These are phyloP conservation scores for Sungouiozyma ichnusensis DNA, from an alignment of 805 yeast genomes.

Conservation along the genomic window DNA sequence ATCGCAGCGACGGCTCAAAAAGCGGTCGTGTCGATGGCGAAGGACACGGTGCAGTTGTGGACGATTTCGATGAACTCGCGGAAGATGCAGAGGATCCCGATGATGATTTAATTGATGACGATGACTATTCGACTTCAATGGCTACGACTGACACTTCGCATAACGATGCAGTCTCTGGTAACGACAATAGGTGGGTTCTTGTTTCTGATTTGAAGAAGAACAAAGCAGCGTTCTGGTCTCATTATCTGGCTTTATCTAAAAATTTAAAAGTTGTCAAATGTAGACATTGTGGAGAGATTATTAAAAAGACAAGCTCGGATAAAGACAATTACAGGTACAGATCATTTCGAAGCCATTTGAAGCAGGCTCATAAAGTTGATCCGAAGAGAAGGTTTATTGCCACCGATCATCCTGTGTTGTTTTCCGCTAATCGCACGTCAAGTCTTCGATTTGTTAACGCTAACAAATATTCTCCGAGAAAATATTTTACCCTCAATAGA, in stretches of 20 bases:
- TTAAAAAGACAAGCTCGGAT: constrained; percentile 1
- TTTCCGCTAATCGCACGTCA: background rate
- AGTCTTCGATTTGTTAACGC: background rate
- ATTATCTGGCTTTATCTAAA: constrained; percentile 5
- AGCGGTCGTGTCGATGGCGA: no score
- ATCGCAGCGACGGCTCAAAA: no score
- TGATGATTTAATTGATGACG: background rate
- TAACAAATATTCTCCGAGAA: background rate
- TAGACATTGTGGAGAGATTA: constrained; percentile 10
- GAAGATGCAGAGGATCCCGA: background rate
- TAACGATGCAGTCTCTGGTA: constrained; percentile 5
- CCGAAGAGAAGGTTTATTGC: constrained; percentile 5
- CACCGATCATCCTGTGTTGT: background rate
- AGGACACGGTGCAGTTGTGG: no score
- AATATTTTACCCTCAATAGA: no score
- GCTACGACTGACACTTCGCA: background rate
- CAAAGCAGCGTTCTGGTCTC: constrained; percentile 9
- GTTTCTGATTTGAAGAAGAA: constrained; percentile 6
- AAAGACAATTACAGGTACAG: background rate
- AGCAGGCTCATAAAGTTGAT: constrained; percentile 6
- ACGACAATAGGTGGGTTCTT: constrained; percentile 9
- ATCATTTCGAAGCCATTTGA: constrained; percentile 7
- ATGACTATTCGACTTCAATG: background rate
- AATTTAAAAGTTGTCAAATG: constrained; percentile 6
- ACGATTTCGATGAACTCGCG: background rate